phyloP scores from a whole-genome alignment of 192 early-diverging fungal species.

The Coemansia sp. region DNA sequence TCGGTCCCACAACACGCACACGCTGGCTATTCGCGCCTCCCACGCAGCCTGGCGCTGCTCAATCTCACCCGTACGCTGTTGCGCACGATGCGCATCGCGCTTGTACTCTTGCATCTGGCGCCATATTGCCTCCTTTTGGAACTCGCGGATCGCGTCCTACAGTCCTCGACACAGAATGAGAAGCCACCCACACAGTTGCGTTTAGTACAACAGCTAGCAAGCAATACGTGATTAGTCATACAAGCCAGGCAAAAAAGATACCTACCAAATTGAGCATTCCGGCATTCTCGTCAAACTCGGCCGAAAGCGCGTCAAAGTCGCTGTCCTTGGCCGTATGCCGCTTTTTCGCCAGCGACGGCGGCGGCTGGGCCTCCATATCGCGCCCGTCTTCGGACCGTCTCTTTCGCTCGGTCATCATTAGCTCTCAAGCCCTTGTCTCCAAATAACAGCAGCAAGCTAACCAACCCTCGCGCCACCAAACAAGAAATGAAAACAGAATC shows the following conservation, averaged over 20 bases:
- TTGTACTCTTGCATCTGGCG: slow-evolving; percentile 68
- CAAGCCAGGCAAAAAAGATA: slow-evolving; percentile 1
- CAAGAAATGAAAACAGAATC: no score
- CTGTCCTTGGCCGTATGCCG: slow-evolving; percentile 46
- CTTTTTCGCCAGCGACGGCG: slow-evolving; percentile 46
- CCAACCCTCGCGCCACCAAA: neutral
- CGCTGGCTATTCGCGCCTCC: slow-evolving; percentile 42
- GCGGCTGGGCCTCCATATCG: slow-evolving; percentile 47
- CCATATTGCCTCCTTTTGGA: slow-evolving; percentile 70
- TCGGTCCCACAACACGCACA: slow-evolving; percentile 56
- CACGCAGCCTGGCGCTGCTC: slow-evolving; percentile 54
- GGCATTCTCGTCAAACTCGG: slow-evolving; percentile 49
- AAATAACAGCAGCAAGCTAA: neutral
- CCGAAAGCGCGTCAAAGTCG: slow-evolving; percentile 33
- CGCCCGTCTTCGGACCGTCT: slow-evolving; percentile 52
- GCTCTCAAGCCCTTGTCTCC: neutral
- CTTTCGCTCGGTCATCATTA: slow-evolving; percentile 55
- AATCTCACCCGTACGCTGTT: slow-evolving; percentile 43
- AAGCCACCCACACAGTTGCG: neutral
- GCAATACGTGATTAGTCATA: neutral
- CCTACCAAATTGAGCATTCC: slow-evolving; percentile 51
- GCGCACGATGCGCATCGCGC: slow-evolving; percentile 53
- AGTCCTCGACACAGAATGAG: neutral
- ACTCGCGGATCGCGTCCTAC: slow-evolving; percentile 55
- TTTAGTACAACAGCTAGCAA: neutral